Percentiles rank a stretch among this genome's conserved stretches.
phyloP scores from a whole-genome alignment of 2,329 filamentous ascomycete genomes.

The Ophiocordyceps camponoti-saundersi region DNA sequence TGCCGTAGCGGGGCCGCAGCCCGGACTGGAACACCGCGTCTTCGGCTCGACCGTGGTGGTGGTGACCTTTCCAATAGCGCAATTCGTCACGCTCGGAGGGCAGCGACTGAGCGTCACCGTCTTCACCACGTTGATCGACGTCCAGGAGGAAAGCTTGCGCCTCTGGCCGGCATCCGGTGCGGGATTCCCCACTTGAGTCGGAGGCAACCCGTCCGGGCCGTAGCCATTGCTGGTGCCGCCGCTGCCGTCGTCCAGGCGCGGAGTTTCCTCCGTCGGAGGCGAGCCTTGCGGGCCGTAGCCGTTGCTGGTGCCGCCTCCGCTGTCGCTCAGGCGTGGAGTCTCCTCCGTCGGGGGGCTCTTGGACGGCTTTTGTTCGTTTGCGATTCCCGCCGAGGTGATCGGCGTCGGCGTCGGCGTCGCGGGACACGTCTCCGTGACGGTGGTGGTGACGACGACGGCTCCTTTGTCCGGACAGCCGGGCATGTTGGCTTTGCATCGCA shows the following conservation, averaged over 20 bases:
- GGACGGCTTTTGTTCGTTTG: not conserved
- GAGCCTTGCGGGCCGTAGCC: not conserved
- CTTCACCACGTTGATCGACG: too few species aligned
- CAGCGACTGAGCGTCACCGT: not conserved
- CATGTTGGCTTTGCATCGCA: not conserved
- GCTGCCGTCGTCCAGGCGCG: too few species aligned
- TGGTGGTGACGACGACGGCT: not conserved
- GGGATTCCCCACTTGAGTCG: not conserved
- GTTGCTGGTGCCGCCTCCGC: not conserved
- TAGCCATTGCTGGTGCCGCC: not conserved
- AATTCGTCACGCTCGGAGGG: not conserved
- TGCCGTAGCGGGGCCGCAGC: too few species aligned
- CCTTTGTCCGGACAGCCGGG: not conserved
- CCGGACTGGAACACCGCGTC: too few species aligned
- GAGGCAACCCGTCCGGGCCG: not conserved
- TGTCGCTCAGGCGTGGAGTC: too few species aligned
- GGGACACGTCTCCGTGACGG: not conserved
- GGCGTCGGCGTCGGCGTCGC: not conserved
- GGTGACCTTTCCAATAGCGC: not conserved
- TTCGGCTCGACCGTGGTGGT: not conserved
- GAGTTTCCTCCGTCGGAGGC: not conserved
- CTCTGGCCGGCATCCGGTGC: not conserved
- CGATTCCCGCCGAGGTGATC: not conserved
- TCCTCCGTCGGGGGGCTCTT: too few species aligned
- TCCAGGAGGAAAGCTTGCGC: too few species aligned